Evolutionary conservation across 2,329 filamentous ascomycete species (phyloP).

Genomic region (Neonectria coccinea): DNA sequence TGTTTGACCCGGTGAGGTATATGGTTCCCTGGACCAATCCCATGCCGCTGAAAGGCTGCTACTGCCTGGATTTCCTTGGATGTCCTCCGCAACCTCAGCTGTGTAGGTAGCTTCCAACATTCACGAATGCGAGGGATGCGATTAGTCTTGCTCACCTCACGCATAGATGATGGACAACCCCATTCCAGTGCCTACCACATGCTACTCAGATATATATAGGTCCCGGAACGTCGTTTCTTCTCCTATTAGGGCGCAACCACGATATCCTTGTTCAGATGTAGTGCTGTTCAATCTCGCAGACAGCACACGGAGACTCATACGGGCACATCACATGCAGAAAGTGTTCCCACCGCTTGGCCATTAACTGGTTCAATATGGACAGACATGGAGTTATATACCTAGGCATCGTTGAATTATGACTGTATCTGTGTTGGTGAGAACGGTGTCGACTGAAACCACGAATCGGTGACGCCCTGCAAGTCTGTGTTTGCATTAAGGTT

Average conservation of each 20-base stretch:
- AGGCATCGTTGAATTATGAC: not conserved
- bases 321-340: not conserved
- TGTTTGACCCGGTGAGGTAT: too few relatives aligned
- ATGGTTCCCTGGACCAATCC: too few relatives aligned
- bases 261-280: not conserved
- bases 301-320: not conserved
- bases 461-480: not conserved
- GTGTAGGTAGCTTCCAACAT: not conserved
- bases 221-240: conserved; percentile 4
- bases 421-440: conserved; percentile 10
- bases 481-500: conserved; percentile 17
- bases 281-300: not conserved
- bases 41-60: too few relatives aligned
- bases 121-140: not conserved
- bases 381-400: not conserved
- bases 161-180: conserved; percentile 12
- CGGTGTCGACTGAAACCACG: conserved; percentile 25
- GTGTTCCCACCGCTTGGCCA: not conserved
- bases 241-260: conserved; percentile 1
- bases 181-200: not conserved
- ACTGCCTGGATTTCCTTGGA: too few relatives aligned
- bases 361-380: not conserved
- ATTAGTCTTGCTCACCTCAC: conserved; percentile 5
- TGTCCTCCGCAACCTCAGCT: not conserved
- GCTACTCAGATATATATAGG: not conserved